phyloP scores from a whole-genome alignment of 2,329 filamentous ascomycete species.

The Penicillium sp. region DNA sequence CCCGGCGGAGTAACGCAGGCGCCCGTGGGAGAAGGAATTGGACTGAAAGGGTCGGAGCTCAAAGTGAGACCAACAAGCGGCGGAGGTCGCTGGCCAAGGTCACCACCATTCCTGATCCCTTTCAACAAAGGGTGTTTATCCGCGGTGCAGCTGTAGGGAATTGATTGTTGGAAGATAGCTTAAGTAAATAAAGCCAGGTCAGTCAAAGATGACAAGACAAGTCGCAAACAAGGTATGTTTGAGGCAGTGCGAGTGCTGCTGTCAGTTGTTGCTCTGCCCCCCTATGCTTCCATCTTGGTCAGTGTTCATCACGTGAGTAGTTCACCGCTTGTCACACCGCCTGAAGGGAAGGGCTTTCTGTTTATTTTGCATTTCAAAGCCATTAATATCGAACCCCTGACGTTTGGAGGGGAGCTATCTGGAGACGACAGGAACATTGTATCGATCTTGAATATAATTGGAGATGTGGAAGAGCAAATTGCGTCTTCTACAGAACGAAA shows the following conservation, averaged over 20 bases:
- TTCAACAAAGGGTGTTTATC: conserved; percentile 16
- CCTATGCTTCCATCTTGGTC: conserved; percentile 31
- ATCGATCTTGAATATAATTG: neutral
- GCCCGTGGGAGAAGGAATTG: conserved; percentile 24
- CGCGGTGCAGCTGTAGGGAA: conserved; percentile 1
- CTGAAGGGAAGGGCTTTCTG: conserved; percentile 12
- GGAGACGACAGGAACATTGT: neutral
- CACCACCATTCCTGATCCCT: conserved; percentile 36
- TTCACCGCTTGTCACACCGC: conserved; percentile 27
- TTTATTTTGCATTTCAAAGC: conserved; percentile 13
- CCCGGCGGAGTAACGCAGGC: conserved; percentile 14
- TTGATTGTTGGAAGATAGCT: conserved; percentile 2
- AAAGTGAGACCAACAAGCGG: conserved; percentile 42
- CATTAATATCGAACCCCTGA: neutral
- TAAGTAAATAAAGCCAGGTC: conserved; percentile 4
- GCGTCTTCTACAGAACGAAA: neutral
- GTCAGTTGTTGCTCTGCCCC: conserved; percentile 37
- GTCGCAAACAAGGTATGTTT: conserved; percentile 26
- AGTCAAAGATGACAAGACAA: conserved; percentile 11
- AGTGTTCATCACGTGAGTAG: conserved; percentile 27
- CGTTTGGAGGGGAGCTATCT: no score
- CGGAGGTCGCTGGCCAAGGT: conserved; percentile 39
- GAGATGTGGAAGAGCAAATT: neutral
- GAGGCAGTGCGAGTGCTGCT: conserved; percentile 33
- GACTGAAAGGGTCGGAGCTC: conserved; percentile 32